Conservation (phyloP, 306 rosid genomes). For the Vigna mungo region DNA sequence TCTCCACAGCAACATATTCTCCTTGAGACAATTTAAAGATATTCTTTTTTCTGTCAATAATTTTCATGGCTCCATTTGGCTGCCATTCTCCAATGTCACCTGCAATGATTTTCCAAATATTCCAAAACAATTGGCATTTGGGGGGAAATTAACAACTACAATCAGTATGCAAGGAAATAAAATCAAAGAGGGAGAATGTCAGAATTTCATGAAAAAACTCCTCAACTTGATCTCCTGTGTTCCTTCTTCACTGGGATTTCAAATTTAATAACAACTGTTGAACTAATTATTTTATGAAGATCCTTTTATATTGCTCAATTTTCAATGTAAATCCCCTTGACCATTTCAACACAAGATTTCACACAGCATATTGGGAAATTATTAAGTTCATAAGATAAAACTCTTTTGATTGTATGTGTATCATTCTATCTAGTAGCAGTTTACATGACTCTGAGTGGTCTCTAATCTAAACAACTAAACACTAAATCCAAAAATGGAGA, state of each 20-base stretch:
- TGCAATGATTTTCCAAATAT: slow-evolving; percentile 49
- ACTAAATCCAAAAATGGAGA: background rate
- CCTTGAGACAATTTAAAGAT: slow-evolving; percentile 96
- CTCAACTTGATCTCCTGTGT: slow-evolving; percentile 10
- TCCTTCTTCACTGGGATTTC: background rate
- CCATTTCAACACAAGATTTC: background rate
- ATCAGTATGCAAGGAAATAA: background rate
- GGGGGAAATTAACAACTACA: slow-evolving; percentile 11
- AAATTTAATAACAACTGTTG: background rate
- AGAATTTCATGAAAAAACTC: background rate
- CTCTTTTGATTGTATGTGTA: background rate
- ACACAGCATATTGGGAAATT: background rate
- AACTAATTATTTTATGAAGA: slow-evolving; percentile 3
- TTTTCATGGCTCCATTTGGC: slow-evolving; percentile 85
- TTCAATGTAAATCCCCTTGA: background rate
- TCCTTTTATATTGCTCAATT: slow-evolving; percentile 3
- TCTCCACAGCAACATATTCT: slow-evolving; percentile 92
- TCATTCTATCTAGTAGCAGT: slow-evolving; percentile 5
- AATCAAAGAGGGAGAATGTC: slow-evolving; percentile 8
- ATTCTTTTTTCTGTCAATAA: slow-evolving; percentile 89
- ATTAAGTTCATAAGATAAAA: background rate
- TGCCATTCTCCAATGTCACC: slow-evolving; percentile 99
- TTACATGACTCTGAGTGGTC: background rate
- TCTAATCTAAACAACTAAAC: background rate
- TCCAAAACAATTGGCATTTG: slow-evolving; percentile 5